phyloP scores from a whole-genome alignment of 495 filamentous ascomycete species.

The Elaphomyces granulatus region DNA sequence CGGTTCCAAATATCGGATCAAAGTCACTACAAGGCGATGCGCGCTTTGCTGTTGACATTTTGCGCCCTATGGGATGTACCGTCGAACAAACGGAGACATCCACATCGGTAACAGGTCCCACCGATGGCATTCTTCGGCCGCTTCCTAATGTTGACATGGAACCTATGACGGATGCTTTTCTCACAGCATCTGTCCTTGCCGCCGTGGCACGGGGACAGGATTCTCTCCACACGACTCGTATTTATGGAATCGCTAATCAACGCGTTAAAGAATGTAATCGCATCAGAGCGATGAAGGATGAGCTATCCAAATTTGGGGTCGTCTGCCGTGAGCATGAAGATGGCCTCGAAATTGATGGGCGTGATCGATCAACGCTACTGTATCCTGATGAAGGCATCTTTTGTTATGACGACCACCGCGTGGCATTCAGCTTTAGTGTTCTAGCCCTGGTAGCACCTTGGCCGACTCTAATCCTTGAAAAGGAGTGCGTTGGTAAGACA shows the following conservation, averaged over 20 bases:
- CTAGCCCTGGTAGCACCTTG: slow-evolving; percentile 60
- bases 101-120: slow-evolving; percentile 88
- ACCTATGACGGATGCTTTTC: slow-evolving; percentile 97
- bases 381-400: slow-evolving; percentile 55
- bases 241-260: slow-evolving; percentile 96
- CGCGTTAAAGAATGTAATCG: slow-evolving; percentile 97
- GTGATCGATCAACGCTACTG: slow-evolving; percentile 42
- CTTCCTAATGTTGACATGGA: slow-evolving; percentile 88
- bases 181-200: slow-evolving; percentile 85
- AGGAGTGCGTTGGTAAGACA: slow-evolving; percentile 93
- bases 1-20: slow-evolving; percentile 90
- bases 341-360: slow-evolving; percentile 74
- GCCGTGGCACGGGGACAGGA: slow-evolving; percentile 61
- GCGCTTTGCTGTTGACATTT: slow-evolving; percentile 81
- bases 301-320: slow-evolving; percentile 93
- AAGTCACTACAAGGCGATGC: slow-evolving; percentile 89
- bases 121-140: slow-evolving; percentile 51
- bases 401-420: slow-evolving; percentile 96
- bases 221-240: slow-evolving; percentile 51
- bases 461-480: slow-evolving; percentile 67
- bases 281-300: slow-evolving; percentile 89
- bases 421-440: slow-evolving; percentile 98
- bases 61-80: slow-evolving; percentile 83
- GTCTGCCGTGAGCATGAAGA: slow-evolving; percentile 77
- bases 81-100: slow-evolving; percentile 75